Conservation (phyloP, 1,284 basidiomycete species). For the Pisolithus thermaeus region DNA sequence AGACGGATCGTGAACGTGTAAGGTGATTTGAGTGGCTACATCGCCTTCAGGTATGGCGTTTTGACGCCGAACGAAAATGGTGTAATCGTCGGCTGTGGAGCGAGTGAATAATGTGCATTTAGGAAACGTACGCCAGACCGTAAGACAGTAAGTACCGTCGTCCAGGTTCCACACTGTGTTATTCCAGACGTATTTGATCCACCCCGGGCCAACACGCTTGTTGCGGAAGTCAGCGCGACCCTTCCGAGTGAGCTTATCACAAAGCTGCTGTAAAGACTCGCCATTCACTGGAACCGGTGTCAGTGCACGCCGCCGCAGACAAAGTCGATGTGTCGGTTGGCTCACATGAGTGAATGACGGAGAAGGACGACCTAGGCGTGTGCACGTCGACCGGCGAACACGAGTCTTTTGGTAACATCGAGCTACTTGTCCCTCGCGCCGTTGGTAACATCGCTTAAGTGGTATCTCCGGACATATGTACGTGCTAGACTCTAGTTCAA, state of each 20-base stretch:
- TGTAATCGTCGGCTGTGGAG: constrained; percentile 66
- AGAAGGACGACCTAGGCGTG: constrained; percentile 66
- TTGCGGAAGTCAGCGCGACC: constrained; percentile 47
- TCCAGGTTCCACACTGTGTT: constrained; percentile 73
- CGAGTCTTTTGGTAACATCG: constrained; percentile 25
- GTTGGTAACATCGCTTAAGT: background rate
- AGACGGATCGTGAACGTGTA: constrained; percentile 63
- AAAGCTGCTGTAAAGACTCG: constrained; percentile 56
- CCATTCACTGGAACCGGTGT: constrained; percentile 46
- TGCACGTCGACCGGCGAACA: constrained; percentile 57
- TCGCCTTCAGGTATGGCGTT: constrained; percentile 27
- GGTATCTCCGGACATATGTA: too few relatives aligned
- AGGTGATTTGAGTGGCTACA: constrained; percentile 35
- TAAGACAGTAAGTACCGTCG: constrained; percentile 44
- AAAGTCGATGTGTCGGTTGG: constrained; percentile 6
- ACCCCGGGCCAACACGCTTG: constrained; percentile 60
- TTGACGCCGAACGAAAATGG: constrained; percentile 69
- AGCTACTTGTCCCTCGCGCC: background rate
- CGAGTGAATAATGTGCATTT: background rate
- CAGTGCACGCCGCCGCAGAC: background rate
- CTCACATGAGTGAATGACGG: constrained; percentile 67
- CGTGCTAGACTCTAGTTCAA: too few relatives aligned
- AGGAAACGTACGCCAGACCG: background rate
- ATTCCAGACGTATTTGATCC: constrained; percentile 77
- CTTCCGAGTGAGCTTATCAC: constrained; percentile 66